phyloP scores from a whole-genome alignment of 257 asterid species.

The Salvia splendens region DNA sequence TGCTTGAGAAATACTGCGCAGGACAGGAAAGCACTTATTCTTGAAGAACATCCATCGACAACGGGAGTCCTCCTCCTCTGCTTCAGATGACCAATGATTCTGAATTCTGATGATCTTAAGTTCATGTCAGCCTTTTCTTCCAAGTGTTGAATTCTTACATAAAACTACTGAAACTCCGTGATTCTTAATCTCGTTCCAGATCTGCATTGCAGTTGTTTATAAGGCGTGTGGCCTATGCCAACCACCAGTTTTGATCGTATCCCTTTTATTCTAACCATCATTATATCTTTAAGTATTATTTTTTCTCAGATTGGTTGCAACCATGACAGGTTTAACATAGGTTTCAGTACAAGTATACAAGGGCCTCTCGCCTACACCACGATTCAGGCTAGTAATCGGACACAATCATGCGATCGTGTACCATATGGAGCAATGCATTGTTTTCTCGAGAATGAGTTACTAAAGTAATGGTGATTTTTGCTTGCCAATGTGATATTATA shows the following conservation, averaged over 20 bases:
- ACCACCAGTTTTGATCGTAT: constrained; percentile 80
- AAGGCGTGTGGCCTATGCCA: constrained; percentile 81
- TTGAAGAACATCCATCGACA: constrained; percentile 48
- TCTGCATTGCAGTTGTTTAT: constrained; percentile 78
- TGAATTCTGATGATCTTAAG: constrained; percentile 50
- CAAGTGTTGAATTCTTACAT: not conserved
- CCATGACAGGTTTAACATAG: constrained; percentile 24
- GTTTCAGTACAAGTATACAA: constrained; percentile 31
- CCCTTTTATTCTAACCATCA: constrained; percentile 38
- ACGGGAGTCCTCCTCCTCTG: constrained; percentile 79
- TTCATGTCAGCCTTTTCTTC: constrained; percentile 55
- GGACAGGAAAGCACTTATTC: constrained; percentile 80
- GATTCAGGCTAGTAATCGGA: constrained; percentile 24
- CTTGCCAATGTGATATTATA: no score
- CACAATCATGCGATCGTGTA: not conserved
- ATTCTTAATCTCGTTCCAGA: constrained; percentile 44
- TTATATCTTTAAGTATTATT: not conserved
- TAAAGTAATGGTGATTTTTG: no score
- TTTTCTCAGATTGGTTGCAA: no score
- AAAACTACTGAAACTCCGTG: constrained; percentile 1
- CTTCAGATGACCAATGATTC: constrained; percentile 71
- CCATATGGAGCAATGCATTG: not conserved
- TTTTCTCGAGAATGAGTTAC: not conserved
- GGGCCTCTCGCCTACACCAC: constrained; percentile 36
- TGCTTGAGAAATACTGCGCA: constrained; percentile 69